Base-by-base conservation (phyloP, 1,284 basidiomycete genomes). In the Ceratorhiza oryzae-sativae region DNA sequence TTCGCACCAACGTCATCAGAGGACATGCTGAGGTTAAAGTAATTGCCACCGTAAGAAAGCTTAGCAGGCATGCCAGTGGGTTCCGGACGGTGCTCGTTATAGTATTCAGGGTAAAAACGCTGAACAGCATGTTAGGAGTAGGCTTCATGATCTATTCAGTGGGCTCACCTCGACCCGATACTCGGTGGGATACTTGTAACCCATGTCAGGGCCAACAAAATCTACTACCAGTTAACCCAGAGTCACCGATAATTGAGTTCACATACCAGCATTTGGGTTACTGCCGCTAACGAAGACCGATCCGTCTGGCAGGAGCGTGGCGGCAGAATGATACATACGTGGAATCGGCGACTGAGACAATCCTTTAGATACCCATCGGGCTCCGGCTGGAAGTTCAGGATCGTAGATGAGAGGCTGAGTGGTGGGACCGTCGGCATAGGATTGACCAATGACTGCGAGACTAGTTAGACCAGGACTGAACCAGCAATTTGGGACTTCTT, bases 91-190 rank as follows among this genome's bases (percentile, higher is more conserved):
- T 84, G 84, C 70, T 86, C 78, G 81, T 88, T 87, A 84, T 94
- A 95, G 80, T 94, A 94, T 0, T 87, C 82, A 0, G 93, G 93
- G 79, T 93, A 93, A 82, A 95, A 97, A 71, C 91, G 88, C 80
- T 68, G 12, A 10, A 10, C 12, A 32, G 10, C 1, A 15, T 34
- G 25, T 25, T 5, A 49, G 12, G 80, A 79, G 42, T 13, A 23
- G 12, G n/a, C 1, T 12, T 53, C 77, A 83, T 73, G 81, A 81
- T 25, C 10, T 13, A 34, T 23, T 34, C 10, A 62, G 32, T 32
- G 4, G 10, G n/a, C 41, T 25, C 36, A 60, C 55, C 80, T 98
- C 95, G 0, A 93, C 88, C 58, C 87, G 84, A 80, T 97, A 97
- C 51, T 91, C 90, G 5, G 95, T 97, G 9, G 92, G 91, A 85